Percentiles rank a stretch among this genome's conserved stretches.
These are phyloP conservation scores for Phytophthora multivora DNA, from an alignment of 352 stramenopile species.

Conservation along the genomic window DNA sequence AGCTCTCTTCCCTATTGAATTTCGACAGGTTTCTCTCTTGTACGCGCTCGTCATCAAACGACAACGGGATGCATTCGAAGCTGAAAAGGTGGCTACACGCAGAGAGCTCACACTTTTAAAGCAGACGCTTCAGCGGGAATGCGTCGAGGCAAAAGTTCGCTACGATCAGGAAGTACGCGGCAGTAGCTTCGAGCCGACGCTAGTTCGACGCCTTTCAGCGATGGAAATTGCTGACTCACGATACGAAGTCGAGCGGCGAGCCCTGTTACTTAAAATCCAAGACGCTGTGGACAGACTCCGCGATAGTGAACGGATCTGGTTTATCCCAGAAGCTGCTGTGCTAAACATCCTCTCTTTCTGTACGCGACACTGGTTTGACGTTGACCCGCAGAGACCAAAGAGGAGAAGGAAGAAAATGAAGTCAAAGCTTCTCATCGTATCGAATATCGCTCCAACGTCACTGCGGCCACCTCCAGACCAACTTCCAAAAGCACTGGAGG, in stretches of 20 bases:
- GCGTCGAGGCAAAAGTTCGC: slow-evolving; percentile 56
- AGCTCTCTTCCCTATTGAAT: slow-evolving; percentile 54
- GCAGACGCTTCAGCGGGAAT: slow-evolving; percentile 42
- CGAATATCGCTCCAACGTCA: slow-evolving; percentile 25
- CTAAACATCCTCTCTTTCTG: slow-evolving; percentile 59
- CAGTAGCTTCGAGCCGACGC: slow-evolving; percentile 44
- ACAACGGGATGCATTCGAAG: slow-evolving; percentile 29
- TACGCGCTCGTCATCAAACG: slow-evolving; percentile 48
- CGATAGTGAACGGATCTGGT: slow-evolving; percentile 26
- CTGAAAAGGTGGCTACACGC: slow-evolving; percentile 19
- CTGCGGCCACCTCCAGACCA: slow-evolving; percentile 34
- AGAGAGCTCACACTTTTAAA: slow-evolving; percentile 39
- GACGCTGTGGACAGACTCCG: slow-evolving; percentile 38
- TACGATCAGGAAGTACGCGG: slow-evolving; percentile 46
- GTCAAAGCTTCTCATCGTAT: neutral
- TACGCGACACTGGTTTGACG: slow-evolving; percentile 64
- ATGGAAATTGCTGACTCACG: slow-evolving; percentile 40
- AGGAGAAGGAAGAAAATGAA: slow-evolving; percentile 7
- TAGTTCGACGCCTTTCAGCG: slow-evolving; percentile 41
- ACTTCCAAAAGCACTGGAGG: slow-evolving; percentile 34
- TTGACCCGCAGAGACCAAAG: neutral
- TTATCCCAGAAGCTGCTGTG: slow-evolving; percentile 38
- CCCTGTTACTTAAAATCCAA: slow-evolving; percentile 37
- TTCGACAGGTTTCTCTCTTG: slow-evolving; percentile 39
- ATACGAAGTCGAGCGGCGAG: slow-evolving; percentile 39